phyloP scores from a whole-genome alignment of 495 filamentous ascomycete species.

The Aspergillus ostianus region DNA sequence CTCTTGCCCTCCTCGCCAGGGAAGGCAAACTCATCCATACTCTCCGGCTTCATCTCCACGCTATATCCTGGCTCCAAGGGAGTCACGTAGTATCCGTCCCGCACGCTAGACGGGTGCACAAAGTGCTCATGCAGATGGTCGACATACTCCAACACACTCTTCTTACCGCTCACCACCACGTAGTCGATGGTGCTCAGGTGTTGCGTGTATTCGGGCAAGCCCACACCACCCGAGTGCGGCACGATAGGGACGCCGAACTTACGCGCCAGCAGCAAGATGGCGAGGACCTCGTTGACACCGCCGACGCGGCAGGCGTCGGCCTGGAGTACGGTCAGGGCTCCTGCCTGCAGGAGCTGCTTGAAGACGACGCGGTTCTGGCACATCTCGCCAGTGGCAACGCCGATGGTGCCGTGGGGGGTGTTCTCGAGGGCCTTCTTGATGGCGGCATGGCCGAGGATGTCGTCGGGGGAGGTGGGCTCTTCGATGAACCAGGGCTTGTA shows the following conservation, averaged over 20 bases:
- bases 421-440: constrained; percentile 72
- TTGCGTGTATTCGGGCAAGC: constrained; percentile 91
- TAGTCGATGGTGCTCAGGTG: constrained; percentile 94
- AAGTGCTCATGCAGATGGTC: constrained; percentile 96
- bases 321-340: constrained; percentile 85
- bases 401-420: constrained; percentile 64
- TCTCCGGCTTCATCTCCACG: constrained; percentile 88
- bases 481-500: constrained; percentile 98
- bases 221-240: constrained; percentile 86
- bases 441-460: constrained; percentile 84
- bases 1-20: constrained; percentile 73
- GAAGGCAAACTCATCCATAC: constrained; percentile 75
- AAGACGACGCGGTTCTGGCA: constrained; percentile 93
- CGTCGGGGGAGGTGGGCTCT: constrained; percentile 92
- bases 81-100: constrained; percentile 85
- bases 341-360: constrained; percentile 80
- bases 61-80: constrained; percentile 81
- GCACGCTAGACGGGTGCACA: constrained; percentile 72
- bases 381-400: constrained; percentile 94
- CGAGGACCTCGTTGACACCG: constrained; percentile 88
- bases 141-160: constrained; percentile 83
- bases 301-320: constrained; percentile 90
- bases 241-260: constrained; percentile 84
- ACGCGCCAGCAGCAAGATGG: constrained; percentile 85
- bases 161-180: constrained; percentile 79